These are phyloP conservation scores for Cryphonectria carpinicola DNA, from an alignment of 2,329 filamentous ascomycete species.

Conservation along the genomic window DNA sequence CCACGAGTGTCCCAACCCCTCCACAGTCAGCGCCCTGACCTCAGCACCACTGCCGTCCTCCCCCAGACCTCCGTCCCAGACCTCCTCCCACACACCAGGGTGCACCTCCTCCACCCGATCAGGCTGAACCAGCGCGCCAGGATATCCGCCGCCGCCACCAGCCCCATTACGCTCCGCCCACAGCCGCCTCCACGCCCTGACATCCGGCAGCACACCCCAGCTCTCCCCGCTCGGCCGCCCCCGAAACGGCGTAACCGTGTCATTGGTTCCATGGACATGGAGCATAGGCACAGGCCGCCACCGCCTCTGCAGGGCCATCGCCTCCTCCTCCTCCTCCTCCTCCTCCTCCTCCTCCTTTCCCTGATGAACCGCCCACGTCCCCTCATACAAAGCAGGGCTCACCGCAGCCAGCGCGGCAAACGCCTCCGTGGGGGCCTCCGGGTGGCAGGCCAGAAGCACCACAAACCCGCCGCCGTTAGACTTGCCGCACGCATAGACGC, in stretches of 20 bases:
- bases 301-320: neutral
- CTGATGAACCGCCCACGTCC: constrained; percentile 28
- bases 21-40: constrained; percentile 29
- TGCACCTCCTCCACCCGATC: constrained; percentile 27
- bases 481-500: constrained; percentile 32
- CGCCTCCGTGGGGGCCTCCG: constrained; percentile 26
- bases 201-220: constrained; percentile 30
- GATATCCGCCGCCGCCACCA: constrained; percentile 10
- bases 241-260: constrained; percentile 29
- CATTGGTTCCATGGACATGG: constrained; percentile 31
- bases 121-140: constrained; percentile 28
- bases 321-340: too few species aligned
- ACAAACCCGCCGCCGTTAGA: constrained; percentile 33
- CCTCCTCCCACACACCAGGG: constrained; percentile 30
- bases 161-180: constrained; percentile 31
- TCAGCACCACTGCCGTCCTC: constrained; percentile 24
- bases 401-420: constrained; percentile 32
- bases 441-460: constrained; percentile 30
- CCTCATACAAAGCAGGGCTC: constrained; percentile 31
- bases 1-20: constrained; percentile 32
- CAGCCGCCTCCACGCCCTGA: constrained; percentile 29
- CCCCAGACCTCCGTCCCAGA: constrained; percentile 27
- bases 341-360: neutral
- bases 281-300: constrained; percentile 28
- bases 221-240: constrained; percentile 27